Percentiles rank a stretch among this genome's conserved stretches.
Conservation (phyloP, 805 yeast genomes). For the Wickerhamiella qilinensis region DNA sequence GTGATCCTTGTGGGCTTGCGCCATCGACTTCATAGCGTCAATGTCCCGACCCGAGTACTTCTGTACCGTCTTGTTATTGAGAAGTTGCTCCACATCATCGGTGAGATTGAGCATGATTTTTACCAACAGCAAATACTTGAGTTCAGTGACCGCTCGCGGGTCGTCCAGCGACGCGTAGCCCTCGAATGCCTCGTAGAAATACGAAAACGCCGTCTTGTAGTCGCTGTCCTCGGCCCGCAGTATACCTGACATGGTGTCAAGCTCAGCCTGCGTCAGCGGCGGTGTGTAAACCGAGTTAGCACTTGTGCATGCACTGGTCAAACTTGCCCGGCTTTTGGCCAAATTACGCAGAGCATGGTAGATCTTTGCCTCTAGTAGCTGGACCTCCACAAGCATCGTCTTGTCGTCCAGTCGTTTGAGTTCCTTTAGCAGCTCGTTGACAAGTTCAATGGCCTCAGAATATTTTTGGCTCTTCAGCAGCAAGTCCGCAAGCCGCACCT, state of each 20-base stretch:
- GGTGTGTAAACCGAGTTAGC: constrained; percentile 97
- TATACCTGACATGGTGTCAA: constrained; percentile 90
- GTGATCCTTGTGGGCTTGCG: constrained; percentile 77
- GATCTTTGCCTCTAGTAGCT: constrained; percentile 74
- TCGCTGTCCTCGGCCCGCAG: constrained; percentile 94
- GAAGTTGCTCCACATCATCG: constrained; percentile 68
- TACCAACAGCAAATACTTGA: constrained; percentile 83
- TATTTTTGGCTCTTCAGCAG: constrained; percentile 50
- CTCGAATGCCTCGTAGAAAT: constrained; percentile 89
- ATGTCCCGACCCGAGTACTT: constrained; percentile 72
- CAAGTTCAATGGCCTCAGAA: constrained; percentile 55
- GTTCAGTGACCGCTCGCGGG: constrained; percentile 45
- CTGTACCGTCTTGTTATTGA: constrained; percentile 55
- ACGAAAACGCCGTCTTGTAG: constrained; percentile 88
- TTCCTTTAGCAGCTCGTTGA: constrained; percentile 58
- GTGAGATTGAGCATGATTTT: constrained; percentile 83
- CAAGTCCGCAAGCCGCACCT: constrained; percentile 64
- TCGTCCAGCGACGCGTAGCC: constrained; percentile 53
- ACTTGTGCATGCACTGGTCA: constrained; percentile 89
- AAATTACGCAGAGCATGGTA: constrained; percentile 83
- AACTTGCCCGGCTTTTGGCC: constrained; percentile 79
- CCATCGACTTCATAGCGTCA: constrained; percentile 91
- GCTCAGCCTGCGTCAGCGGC: constrained; percentile 81
- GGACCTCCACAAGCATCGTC: constrained; percentile 88
- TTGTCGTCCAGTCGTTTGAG: constrained; percentile 92